Evolutionary conservation across 192 early-diverging fungal species (phyloP), one percentile per base, ranked within the genome.

Genomic region (Podila horticola): DNA sequence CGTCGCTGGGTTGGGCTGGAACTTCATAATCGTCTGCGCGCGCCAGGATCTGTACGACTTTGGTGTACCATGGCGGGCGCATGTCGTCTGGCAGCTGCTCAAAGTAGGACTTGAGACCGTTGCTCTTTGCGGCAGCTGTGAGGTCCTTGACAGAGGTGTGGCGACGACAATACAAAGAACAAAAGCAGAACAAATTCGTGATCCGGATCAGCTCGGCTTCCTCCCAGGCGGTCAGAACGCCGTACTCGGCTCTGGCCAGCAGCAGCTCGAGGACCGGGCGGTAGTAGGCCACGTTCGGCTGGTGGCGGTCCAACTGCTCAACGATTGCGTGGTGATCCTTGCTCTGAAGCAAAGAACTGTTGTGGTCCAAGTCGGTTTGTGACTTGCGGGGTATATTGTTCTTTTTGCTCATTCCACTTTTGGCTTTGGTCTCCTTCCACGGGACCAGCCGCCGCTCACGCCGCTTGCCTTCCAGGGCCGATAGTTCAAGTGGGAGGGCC

Each of bases 181-280:
- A 64, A 22, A 72, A 72, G 66, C 76, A 72, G 45, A 79, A 66
- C 7, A 72, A 36, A 10, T 51, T 19, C 34, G 58, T 57, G 15
- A 68, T 79, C 29, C 61, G 62, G 26, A 36, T n/a, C 8, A 79
- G 20, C 49, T 79, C 59, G 19, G 60, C 33, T 28, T 79, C 76
- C 45, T 79, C 76, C 60, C 50, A 49, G 4, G 15, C 38, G 6
- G 66, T 68, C 61, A 72, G 12, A 0, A 62, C 49, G 0, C 71
- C 71, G 63, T 63, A 79, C 41, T 79, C 76, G 51, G 76, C 76
- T 26, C 76, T 69, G 38, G 19, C 66, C 6, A 79, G 41, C 28
- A 79, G 41, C 5, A 72, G 20, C 24, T 59, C 45, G 2, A 72
- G 30, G 22, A 68, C 63, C 31, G 70, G 69, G 29, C 66, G 64